Evolutionary conservation across 2,329 filamentous ascomycete species (phyloP).

Genomic region (Phyllachora maydis): DNA sequence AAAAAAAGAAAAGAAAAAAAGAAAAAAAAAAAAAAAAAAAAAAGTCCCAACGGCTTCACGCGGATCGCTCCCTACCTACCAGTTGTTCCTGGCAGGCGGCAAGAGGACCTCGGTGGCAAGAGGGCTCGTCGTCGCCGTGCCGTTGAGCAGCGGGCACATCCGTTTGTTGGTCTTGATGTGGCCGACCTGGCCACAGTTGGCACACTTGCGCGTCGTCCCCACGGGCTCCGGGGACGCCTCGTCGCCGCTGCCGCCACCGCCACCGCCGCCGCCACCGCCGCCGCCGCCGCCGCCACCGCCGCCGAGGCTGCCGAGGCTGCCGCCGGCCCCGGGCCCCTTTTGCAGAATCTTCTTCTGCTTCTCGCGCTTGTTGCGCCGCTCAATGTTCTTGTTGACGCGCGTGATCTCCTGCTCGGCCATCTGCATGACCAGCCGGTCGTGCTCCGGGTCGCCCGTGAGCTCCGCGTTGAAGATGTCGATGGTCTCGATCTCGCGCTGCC

Average conservation of each 20-base stretch:
- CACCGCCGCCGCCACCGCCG: no score
- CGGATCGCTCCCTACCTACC: no score
- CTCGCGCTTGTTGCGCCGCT: constrained; percentile 74
- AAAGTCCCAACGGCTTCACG: no score
- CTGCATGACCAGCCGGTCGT: constrained; percentile 38
- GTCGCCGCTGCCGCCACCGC: constrained; percentile 17
- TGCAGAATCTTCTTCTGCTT: constrained; percentile 57
- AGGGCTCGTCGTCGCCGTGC: no score
- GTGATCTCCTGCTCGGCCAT: constrained; percentile 54
- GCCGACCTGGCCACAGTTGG: constrained; percentile 88
- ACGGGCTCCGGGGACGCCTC: constrained; percentile 27
- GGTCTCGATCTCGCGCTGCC: constrained; percentile 42
- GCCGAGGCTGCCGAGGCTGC: constrained; percentile 10
- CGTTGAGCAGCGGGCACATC: constrained; percentile 70
- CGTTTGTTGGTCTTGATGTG: constrained; percentile 99
- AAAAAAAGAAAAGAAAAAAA: no score
- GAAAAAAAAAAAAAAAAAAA: no score
- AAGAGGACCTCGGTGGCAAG: no score
- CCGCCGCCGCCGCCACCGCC: no score
- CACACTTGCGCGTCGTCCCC: constrained; percentile 77
- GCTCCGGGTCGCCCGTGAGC: constrained; percentile 45
- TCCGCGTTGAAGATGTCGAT: constrained; percentile 44
- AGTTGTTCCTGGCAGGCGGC: no score
- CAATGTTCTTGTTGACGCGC: constrained; percentile 77
- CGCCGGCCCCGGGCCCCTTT: constrained; percentile 11